Evolutionary conservation across 352 stramenopile species (phyloP).

Genomic region (Phytopythium mirpurense): DNA sequence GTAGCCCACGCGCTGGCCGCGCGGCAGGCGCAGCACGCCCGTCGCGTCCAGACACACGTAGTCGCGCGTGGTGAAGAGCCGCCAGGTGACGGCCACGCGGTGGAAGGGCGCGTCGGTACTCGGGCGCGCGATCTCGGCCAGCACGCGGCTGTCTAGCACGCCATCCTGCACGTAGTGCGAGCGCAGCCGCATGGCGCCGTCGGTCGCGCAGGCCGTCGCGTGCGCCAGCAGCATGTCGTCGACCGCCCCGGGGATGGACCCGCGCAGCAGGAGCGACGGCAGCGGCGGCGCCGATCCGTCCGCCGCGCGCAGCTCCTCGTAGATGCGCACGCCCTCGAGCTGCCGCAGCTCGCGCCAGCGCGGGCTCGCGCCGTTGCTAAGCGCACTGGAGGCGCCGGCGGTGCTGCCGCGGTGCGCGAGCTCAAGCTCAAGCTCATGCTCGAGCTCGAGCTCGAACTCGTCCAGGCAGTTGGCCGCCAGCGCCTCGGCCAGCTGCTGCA

Average conservation of each 20-base stretch:
- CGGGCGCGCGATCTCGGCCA: constrained; percentile 9
- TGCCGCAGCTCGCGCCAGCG: constrained; percentile 26
- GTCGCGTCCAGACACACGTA: constrained; percentile 31
- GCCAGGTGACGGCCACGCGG: constrained; percentile 44
- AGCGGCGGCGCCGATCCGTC: constrained; percentile 7
- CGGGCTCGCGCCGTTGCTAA: neutral
- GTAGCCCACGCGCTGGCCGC: constrained; percentile 41
- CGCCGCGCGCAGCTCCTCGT: constrained; percentile 11
- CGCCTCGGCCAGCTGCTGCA: constrained; percentile 15
- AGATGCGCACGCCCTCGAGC: constrained; percentile 19
- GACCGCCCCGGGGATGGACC: constrained; percentile 17
- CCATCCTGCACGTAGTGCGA: constrained; percentile 31
- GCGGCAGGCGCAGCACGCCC: constrained; percentile 20
- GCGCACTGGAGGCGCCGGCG: no score
- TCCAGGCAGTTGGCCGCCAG: constrained; percentile 16
- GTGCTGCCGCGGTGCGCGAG: neutral
- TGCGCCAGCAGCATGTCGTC: constrained; percentile 45
- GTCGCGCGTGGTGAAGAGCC: constrained; percentile 32
- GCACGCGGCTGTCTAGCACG: constrained; percentile 18
- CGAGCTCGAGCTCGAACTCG: constrained; percentile 12
- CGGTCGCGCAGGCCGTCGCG: constrained; percentile 16
- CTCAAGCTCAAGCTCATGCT: constrained; percentile 6
- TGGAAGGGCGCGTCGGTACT: constrained; percentile 29
- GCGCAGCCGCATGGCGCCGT: constrained; percentile 22
- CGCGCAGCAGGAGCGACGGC: constrained; percentile 20